Evolutionary conservation across 1,284 basidiomycete genomes (phyloP), one percentile per base, ranked within the genome.

Genomic region (Kwoniella shivajii): DNA sequence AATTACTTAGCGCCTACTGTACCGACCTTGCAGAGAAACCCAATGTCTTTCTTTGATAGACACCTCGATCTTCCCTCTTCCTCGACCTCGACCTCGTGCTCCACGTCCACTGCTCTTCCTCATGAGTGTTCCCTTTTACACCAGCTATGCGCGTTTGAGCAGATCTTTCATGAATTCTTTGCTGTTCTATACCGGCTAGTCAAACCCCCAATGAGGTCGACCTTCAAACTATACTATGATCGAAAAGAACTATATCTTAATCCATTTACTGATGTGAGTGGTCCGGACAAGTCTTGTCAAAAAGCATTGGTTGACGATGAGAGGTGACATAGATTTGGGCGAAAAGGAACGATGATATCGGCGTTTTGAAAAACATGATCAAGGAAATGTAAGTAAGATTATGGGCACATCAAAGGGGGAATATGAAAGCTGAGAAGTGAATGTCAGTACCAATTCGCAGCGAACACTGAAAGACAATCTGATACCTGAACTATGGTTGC

Each of bases 91-190:
- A n/a, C 48, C 4, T 41, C 48, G 6, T 39, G 26, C 18, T 31
- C 37, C 27, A 38, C 34, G 3, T 5, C 22, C 16, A 22, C 27
- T 9, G 41, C 18, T 5, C 10, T 42, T 26, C 10, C 39, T 16
- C 10, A 42, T 24, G 39, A 20, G 11, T 20, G 39, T 5, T 6
- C n/a, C 6, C 37, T 16, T 14, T 33, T 47, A 7, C 52, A 54
- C 24, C 52, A 54, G 33, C 13, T 54, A 18, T 54, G 52, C 27
- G 52, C 52, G 22, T 46, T 37, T 45, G 52, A 54, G 27, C 45
- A 47, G 24, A 24, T 54, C 3, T 54, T 31, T 26, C 52, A 54
- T n/a, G 36, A 54, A 22, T 46, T 54, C 29, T 54, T 47, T 30
- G 52, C 52, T 27, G 20, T 39, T 24, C 26, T 46, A 13, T 33